A percentile compares a stretch with the other conserved stretches of the same genome.
Conservation (phyloP, 495 filamentous ascomycete genomes). For the Hyaloscypha hepaticicola region DNA sequence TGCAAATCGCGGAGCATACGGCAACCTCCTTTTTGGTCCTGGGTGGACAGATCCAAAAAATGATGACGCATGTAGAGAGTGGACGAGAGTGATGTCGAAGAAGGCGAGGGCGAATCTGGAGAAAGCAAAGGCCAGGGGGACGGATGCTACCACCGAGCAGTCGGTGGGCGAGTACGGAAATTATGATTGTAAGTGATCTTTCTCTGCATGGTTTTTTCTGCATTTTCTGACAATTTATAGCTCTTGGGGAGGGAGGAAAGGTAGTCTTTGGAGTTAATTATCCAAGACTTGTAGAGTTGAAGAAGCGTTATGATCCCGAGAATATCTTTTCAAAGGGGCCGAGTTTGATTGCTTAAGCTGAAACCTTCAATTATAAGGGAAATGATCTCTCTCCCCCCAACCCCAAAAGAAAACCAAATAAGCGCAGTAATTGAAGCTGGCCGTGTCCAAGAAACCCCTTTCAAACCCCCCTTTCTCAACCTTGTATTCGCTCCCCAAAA, state of each 20-base stretch:
- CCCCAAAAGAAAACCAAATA: no score
- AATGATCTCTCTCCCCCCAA: no score
- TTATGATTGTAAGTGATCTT: constrained; percentile 30
- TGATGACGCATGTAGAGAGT: constrained; percentile 33
- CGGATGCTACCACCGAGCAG: constrained; percentile 14
- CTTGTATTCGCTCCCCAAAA: background rate
- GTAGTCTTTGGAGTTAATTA: constrained; percentile 49
- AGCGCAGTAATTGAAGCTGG: no score
- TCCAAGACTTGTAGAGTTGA: constrained; percentile 43
- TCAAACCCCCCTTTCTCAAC: no score
- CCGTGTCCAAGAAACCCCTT: no score
- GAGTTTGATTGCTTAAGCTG: background rate
- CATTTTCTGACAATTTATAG: constrained; percentile 27
- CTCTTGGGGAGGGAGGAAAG: constrained; percentile 30
- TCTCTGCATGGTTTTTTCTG: constrained; percentile 14
- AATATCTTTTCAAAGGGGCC: constrained; percentile 45
- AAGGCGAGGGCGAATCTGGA: constrained; percentile 23
- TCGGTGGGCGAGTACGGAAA: constrained; percentile 38
- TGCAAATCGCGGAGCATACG: constrained; percentile 32
- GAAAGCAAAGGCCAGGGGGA: background rate
- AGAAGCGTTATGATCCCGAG: constrained; percentile 53
- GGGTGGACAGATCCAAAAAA: constrained; percentile 29
- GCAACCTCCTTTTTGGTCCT: constrained; percentile 21
- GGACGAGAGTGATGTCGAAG: constrained; percentile 26
- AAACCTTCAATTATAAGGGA: no score